Base-by-base conservation (phyloP, 805 yeast genomes). In the Yamadazyma sp. region DNA sequence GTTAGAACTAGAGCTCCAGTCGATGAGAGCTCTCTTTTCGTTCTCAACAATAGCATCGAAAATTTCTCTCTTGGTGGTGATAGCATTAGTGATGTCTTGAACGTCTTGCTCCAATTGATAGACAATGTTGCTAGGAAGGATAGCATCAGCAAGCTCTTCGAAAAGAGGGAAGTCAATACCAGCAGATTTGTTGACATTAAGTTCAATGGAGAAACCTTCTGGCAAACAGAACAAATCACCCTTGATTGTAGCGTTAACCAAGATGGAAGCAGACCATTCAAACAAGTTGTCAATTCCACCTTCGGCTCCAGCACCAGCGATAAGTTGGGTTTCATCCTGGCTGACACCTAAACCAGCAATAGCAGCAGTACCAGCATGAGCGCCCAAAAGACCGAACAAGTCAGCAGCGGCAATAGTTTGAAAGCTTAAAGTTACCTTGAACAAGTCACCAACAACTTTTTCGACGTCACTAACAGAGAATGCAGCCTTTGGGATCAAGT, bases 141-240 rank as follows among this genome's bases (percentile, higher is more conserved):
- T 28, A 16, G 39, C 41, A 32, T 38, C 38, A 4, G 15, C 27
- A 22, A 35, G 23, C 6, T 12, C 25, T 3, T 35, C 32, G 10
- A 43, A 36, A 18, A 46, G 19, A 18, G 45, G 44, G 27, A 24
- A 28, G 13, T 42, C 43, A 22, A 46, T 16, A 20, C 17, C 14
- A 23, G 34, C 34, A 28, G 32, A 26, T 12, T 29, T 33, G 29
- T 37, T 37, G 12, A 43, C 18, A 16, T 40, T 13, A 21, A 46
- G 22, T 7, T 40, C 34, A 41, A 57, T 50, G 22, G 40, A 37
- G 42, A 57, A 56, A 29, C 45, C 52, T 16, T 39, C 35, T 33
- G 63, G 63, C 35, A 57, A 52, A 52, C 61, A 56, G 52, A 48
- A 52, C 37, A 50, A 45, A 21, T 45, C 44, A 30, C 45, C 38